A percentile compares a stretch with the other conserved stretches of the same genome.
Evolutionary conservation across 2,329 filamentous ascomycete species (phyloP).

Genomic region (Colletotrichum lini): DNA sequence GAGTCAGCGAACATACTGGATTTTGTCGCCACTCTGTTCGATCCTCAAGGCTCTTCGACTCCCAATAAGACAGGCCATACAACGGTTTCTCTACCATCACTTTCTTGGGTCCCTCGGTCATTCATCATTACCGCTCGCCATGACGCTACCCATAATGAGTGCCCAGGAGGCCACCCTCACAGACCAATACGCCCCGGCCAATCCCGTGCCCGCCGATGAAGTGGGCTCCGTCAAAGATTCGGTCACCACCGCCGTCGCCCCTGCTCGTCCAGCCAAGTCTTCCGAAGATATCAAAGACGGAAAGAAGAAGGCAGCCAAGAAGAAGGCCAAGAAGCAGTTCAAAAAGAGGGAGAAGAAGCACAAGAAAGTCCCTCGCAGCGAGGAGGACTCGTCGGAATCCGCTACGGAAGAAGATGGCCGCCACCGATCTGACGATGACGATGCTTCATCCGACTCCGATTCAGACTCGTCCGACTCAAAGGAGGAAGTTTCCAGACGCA

Average conservation of each 20-base stretch:
- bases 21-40: neutral
- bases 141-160: neutral
- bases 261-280: neutral
- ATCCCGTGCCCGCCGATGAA: neutral
- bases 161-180: neutral
- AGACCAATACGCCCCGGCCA: neutral
- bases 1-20: fast-evolving
- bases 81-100: neutral
- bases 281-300: neutral
- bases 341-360: slow-evolving; percentile 19
- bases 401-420: neutral
- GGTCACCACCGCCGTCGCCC: neutral
- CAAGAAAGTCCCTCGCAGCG: neutral
- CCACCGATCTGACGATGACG: neutral
- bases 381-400: neutral
- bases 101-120: neutral
- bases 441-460: slow-evolving; percentile 11
- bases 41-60: neutral
- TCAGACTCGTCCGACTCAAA: neutral
- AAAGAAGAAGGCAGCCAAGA: slow-evolving; percentile 5
- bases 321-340: slow-evolving; percentile 1
- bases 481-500: neutral
- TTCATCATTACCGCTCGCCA: neutral
- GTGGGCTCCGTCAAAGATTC: neutral
- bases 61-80: neutral